phyloP scores from a whole-genome alignment of 371 early-diverging fungal species.

The Lichtheimia hyalospora region DNA sequence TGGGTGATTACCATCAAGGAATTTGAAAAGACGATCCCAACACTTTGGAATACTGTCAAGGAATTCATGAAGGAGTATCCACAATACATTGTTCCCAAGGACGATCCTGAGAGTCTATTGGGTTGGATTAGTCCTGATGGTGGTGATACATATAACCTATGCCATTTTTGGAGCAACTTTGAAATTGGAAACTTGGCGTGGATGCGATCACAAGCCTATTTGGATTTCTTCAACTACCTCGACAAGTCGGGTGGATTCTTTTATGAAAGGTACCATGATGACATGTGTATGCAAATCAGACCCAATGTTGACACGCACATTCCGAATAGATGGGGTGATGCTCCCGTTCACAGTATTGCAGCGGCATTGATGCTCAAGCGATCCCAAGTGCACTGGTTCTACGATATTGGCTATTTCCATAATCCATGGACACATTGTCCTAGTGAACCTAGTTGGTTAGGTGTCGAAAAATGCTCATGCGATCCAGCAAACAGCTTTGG shows the following conservation, averaged over 20 bases:
- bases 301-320: slow-evolving; percentile 64
- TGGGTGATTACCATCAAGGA: slow-evolving; percentile 83
- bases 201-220: slow-evolving; percentile 71
- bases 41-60: slow-evolving; percentile 68
- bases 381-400: slow-evolving; percentile 85
- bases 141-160: slow-evolving; percentile 63
- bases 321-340: slow-evolving; percentile 97
- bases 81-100: slow-evolving; percentile 16
- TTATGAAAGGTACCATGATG: slow-evolving; percentile 68
- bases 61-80: slow-evolving; percentile 52
- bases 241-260: slow-evolving; percentile 91
- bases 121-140: slow-evolving; percentile 34
- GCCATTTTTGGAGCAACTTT: slow-evolving; percentile 88
- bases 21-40: slow-evolving; percentile 77
- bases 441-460: slow-evolving; percentile 45
- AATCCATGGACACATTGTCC: slow-evolving; percentile 72
- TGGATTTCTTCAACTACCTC: slow-evolving; percentile 78
- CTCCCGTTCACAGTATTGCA: slow-evolving; percentile 91
- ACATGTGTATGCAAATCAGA: not conserved
- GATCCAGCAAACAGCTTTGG: slow-evolving; percentile 55
- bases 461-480: slow-evolving; percentile 58
- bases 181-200: slow-evolving; percentile 80
- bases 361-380: slow-evolving; percentile 68
- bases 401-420: slow-evolving; percentile 82
- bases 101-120: slow-evolving; percentile 26